Evolutionary conservation across 129 eudicot species (phyloP), one percentile per base, ranked within the genome.

Genomic region (Centrapalus pauciflorus): DNA sequence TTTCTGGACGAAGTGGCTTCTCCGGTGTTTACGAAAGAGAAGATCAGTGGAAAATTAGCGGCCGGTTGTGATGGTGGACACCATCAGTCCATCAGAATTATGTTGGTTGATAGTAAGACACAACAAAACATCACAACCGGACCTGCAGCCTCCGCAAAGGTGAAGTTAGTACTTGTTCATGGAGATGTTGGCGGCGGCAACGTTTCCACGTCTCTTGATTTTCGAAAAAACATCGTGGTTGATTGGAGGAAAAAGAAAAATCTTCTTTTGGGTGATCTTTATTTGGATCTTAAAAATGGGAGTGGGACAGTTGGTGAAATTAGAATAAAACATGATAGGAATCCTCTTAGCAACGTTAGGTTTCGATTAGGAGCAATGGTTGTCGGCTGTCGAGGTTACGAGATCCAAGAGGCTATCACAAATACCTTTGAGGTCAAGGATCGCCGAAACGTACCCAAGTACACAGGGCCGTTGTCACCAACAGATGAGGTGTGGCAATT

Each of bases 311-410:
- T 74, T 26, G 79, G 79, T 11, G 20, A 33, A 3, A 57, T 74
- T 13, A 34, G 43, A 21, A 66, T 66, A 10, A 58, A 74, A 29
- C 79, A 74, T 23, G 74, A 66, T 66, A 10, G 38, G 0, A 24
- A 33, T 3, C 52, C 51, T 2, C 50, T 74, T 13, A 66, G 12
- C 7, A 74, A 12, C 5, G 68, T 45, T 49, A 49, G 4, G 7
- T 74, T 74, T 27, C 61, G 79, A 30, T 17, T 74, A 26, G 79
- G 79, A 1, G 74, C 79, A 27, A 46, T 66, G 73, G 24, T 74
- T 19, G 45, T 32, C 1, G 62, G 24, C 28, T 27, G 58, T 21
- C 1, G 2, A 14, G 6, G 17, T 0, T 33, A 14, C 33, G 45
- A 5, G 13, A 61, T 66, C 1, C 10, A 66, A 29, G 55, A 66